phyloP scores from a whole-genome alignment of 441 rosid genomes.

The Aquilaria agallochum region DNA sequence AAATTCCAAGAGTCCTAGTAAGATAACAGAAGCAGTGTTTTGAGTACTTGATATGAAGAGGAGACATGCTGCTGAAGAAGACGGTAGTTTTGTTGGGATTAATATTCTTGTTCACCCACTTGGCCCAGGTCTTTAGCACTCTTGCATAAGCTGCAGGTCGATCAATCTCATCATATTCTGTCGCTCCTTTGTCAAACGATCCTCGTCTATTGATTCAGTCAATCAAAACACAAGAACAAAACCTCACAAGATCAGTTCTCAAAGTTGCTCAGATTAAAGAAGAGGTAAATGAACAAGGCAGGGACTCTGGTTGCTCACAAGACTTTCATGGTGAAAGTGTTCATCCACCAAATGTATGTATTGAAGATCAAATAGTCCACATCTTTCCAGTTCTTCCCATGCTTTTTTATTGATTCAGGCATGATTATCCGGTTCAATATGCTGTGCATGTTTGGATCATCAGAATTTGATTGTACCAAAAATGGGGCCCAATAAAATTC shows the following conservation, averaged over 20 bases:
- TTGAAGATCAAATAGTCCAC: constrained; percentile 87
- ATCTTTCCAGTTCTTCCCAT: constrained; percentile 68
- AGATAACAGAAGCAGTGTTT: background rate
- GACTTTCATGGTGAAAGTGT: constrained; percentile 73
- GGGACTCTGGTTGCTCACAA: constrained; percentile 45
- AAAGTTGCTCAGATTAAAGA: background rate
- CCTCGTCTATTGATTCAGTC: constrained; percentile 47
- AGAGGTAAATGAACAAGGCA: background rate
- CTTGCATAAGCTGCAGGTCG: constrained; percentile 67
- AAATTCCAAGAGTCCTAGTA: too few relatives aligned
- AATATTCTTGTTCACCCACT: constrained; percentile 72
- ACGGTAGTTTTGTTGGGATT: constrained; percentile 71
- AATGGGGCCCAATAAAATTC: constrained; percentile 98
- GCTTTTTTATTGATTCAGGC: constrained; percentile 82
- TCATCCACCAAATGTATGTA: constrained; percentile 99
- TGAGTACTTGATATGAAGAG: constrained; percentile 86
- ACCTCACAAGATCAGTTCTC: background rate
- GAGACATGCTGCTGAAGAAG: constrained; percentile 88
- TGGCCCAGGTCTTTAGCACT: constrained; percentile 77
- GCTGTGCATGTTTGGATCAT: constrained; percentile 81
- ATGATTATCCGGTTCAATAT: constrained; percentile 74
- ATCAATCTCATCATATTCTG: constrained; percentile 66
- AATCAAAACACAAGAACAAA: background rate
- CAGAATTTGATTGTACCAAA: constrained; percentile 84
- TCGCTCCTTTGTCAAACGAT: constrained; percentile 71